Percentiles rank a stretch among this genome's conserved stretches.
phyloP scores from a whole-genome alignment of 257 asterid species.

The Eustoma russellianum region DNA sequence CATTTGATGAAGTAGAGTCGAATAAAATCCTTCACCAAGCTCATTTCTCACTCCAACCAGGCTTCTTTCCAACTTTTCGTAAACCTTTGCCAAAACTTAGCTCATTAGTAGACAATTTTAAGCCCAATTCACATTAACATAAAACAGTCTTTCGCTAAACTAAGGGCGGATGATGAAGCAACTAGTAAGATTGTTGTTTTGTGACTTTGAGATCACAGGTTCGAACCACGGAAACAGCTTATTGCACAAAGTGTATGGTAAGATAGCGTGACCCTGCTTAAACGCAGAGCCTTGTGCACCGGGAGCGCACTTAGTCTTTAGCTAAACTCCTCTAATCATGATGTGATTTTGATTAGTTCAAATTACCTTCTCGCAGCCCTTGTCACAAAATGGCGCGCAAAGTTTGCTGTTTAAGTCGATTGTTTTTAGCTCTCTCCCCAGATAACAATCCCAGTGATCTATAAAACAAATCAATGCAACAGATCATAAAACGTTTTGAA shows the following conservation, averaged over 20 bases:
- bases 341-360: background rate
- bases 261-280: too few species aligned
- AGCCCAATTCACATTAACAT: background rate
- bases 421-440: conserved; percentile 7
- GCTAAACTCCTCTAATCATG: too few species aligned
- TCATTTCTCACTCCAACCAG: conserved; percentile 30
- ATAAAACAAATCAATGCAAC: background rate
- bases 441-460: conserved; percentile 60
- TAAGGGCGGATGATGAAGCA: too few species aligned
- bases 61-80: conserved; percentile 20
- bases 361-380: conserved; percentile 41
- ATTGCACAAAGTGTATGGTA: too few species aligned
- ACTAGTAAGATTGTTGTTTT: too few species aligned
- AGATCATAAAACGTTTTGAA: too few species aligned
- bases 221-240: too few species aligned
- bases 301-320: too few species aligned
- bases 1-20: conserved; percentile 41
- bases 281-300: too few species aligned
- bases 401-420: conserved; percentile 34
- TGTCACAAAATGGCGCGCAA: conserved; percentile 30
- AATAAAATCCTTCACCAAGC: conserved; percentile 29
- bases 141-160: too few species aligned
- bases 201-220: too few species aligned
- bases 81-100: conserved; percentile 15
- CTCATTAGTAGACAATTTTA: background rate